phyloP scores from a whole-genome alignment of 345 rosid species.

The Syzygium grande region DNA sequence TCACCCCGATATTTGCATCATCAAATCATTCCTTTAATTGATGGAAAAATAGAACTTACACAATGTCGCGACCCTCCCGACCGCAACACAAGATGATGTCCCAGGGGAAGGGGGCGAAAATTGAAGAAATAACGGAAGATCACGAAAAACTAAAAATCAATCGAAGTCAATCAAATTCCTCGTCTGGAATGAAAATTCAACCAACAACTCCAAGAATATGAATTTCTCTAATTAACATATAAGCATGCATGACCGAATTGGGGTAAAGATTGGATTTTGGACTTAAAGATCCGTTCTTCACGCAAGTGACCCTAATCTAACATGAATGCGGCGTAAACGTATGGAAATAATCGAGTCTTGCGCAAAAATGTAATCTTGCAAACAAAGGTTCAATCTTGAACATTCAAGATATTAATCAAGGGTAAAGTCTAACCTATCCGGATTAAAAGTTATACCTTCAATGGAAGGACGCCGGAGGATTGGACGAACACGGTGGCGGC shows the following conservation, averaged over 20 bases:
- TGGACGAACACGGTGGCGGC: background rate
- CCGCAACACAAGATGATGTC: background rate
- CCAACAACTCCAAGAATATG: background rate
- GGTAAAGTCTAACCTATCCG: background rate
- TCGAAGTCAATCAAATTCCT: background rate
- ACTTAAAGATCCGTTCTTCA: background rate
- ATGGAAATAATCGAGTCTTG: background rate
- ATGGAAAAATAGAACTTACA: fast-evolving
- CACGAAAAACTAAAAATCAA: fast-evolving
- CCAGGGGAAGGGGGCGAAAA: fast-evolving
- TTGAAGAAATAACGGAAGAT: background rate
- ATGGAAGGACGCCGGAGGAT: background rate
- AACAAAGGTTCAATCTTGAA: too few relatives aligned
- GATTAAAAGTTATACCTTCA: background rate
- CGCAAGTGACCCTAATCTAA: background rate
- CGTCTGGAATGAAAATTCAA: background rate
- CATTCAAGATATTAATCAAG: background rate
- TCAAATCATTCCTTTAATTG: background rate
- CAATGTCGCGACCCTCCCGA: background rate
- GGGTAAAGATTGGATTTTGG: background rate
- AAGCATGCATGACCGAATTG: background rate
- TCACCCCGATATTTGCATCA: background rate
- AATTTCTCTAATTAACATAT: background rate
- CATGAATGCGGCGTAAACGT: too few relatives aligned
- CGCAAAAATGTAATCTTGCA: background rate